Base-by-base conservation (phyloP, 495 filamentous ascomycete species). In the Glonium stellatum region DNA sequence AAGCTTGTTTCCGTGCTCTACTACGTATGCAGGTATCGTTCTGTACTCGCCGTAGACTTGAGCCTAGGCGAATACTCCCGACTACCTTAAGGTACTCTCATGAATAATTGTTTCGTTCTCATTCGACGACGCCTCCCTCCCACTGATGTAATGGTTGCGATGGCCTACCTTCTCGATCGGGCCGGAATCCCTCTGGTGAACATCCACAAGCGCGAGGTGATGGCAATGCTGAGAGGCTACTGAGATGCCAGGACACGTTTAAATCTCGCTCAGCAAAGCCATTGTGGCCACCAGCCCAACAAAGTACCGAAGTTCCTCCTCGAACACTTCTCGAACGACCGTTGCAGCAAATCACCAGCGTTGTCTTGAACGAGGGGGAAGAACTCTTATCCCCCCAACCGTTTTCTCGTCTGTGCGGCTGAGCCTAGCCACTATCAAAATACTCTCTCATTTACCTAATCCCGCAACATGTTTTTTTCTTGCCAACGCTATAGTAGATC, bases 251-350 rank as follows among this genome's bases (percentile, higher is more conserved):
- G 47, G n/a, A 50, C 22, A 23, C 47, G 11, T 12, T 15, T 18
- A 18, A 18, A 23, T 21, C 8, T 15, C 36, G 15, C 8, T 15
- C 36, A 39, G 36, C 36, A 8, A 39, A 8, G 8, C 36, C 15
- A n/a, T n/a, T n/a, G n/a, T n/a, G n/a, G 36, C 36, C 36, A 39
- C 36, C 36, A 39, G 15, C 36, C 15, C 36, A 39, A 50, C 15
- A 21, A 21, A 11, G n/a, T 50, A 2, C 47, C 47, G 47, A 50
- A 50, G 47, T 50, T 50, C 47, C 23, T 23, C 47, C 47, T 50
- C 12, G 47, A 50, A 50, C n/a, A 18, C 47, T 50, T 50, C 47
- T 23, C 11, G 47, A 50, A 50, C n/a, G 11, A 1, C 23, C 11
- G 18, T 11, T 23, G 1, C n/a, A 50, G 47, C 47, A 11, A 50